A percentile compares a stretch with the other conserved stretches of the same genome.
phyloP scores from a whole-genome alignment of 129 eudicot genomes.

The Flaveria bidentis region DNA sequence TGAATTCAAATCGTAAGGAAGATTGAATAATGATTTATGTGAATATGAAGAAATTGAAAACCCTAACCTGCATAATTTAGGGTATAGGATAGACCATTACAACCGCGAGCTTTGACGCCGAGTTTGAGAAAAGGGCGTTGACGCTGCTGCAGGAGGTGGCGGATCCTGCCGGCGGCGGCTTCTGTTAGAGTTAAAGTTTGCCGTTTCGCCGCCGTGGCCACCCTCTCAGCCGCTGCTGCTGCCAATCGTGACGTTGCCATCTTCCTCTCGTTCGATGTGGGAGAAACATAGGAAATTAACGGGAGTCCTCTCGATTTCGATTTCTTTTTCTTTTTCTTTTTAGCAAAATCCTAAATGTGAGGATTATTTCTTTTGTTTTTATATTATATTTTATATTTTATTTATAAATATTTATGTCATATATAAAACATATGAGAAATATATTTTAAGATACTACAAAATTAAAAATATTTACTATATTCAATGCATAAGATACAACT shows the following conservation, averaged over 20 bases:
- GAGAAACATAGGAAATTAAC: slow-evolving; percentile 4
- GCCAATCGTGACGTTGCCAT: slow-evolving; percentile 2
- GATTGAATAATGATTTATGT: too few relatives aligned
- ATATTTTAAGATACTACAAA: too few relatives aligned
- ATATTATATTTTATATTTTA: too few relatives aligned
- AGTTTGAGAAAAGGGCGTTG: slow-evolving; percentile 86
- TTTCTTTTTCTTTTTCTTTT: background rate
- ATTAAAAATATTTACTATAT: too few relatives aligned
- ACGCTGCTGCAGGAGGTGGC: slow-evolving; percentile 80
- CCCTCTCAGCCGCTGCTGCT: slow-evolving; percentile 37
- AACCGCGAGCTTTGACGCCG: slow-evolving; percentile 99
- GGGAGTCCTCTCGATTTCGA: background rate
- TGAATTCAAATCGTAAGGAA: too few relatives aligned
- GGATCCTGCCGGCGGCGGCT: slow-evolving; percentile 78
- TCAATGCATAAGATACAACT: too few relatives aligned
- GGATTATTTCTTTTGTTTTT: too few relatives aligned
- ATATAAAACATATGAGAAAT: too few relatives aligned
- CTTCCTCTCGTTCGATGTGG: slow-evolving; percentile 8
- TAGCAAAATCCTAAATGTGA: background rate
- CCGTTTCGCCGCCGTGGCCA: slow-evolving; percentile 39
- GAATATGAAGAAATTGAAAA: too few relatives aligned
- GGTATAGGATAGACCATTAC: slow-evolving; percentile 96
- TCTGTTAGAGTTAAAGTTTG: slow-evolving; percentile 75
- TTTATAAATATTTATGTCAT: too few relatives aligned
- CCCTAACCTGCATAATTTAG: slow-evolving; percentile 86